A percentile compares a stretch with the other conserved stretches of the same genome.
Evolutionary conservation across 768 basidiomycete genomes (phyloP).

Genomic region (Russula dissimulans): DNA sequence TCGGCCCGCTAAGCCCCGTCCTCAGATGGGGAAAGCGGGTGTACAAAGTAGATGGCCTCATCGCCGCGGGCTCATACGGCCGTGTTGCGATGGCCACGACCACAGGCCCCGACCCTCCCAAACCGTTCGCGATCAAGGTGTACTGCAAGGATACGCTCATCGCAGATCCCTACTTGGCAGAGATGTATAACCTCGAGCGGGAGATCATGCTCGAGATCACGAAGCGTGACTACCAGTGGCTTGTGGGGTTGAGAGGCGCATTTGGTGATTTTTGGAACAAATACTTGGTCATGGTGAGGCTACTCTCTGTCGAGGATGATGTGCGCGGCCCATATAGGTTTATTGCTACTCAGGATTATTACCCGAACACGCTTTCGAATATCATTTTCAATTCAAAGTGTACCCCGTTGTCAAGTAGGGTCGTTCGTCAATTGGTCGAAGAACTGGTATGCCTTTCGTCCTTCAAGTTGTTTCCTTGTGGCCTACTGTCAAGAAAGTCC

Average conservation of each 20-base stretch:
- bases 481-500: background rate
- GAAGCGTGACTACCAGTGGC: background rate
- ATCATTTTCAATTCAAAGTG: background rate
- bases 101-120: background rate
- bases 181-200: background rate
- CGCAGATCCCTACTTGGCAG: background rate
- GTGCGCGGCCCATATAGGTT: background rate
- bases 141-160: background rate
- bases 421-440: conserved; percentile 5
- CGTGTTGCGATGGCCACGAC: conserved; percentile 11
- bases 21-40: background rate
- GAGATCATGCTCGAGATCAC: conserved; percentile 2
- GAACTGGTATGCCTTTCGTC: conserved; percentile 2
- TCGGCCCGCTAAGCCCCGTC: background rate
- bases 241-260: background rate
- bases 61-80: conserved; percentile 6
- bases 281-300: conserved; percentile 12
- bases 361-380: conserved; percentile 8
- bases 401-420: background rate
- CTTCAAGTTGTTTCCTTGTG: background rate
- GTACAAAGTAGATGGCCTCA: conserved; percentile 9
- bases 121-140: conserved; percentile 9
- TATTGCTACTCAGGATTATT: conserved; percentile 8
- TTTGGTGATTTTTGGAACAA: conserved; percentile 9
- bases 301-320: no score